phyloP scores from a whole-genome alignment of 75 land plant genomes.

The Pinus taeda region DNA sequence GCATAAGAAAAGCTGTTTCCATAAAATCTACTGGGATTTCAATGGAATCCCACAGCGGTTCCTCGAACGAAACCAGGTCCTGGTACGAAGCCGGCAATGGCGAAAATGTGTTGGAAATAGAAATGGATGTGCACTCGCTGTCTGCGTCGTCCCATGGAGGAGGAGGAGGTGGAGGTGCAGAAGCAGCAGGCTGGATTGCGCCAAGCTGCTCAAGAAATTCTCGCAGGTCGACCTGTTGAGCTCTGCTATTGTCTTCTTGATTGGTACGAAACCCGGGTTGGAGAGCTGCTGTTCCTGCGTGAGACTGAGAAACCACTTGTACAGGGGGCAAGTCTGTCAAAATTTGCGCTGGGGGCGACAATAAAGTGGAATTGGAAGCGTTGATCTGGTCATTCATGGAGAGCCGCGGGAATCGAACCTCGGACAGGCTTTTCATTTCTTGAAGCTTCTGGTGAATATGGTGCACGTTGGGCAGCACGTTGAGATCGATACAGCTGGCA shows the following conservation, averaged over 20 bases:
- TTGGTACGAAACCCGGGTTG: not conserved
- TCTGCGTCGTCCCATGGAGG: no score
- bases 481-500: conserved; percentile 33
- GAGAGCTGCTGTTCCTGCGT: not conserved
- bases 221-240: conserved; percentile 60
- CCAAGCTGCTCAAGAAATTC: conserved; percentile 77
- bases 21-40: no score
- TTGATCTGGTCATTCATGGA: not conserved
- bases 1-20: no score
- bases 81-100: no score
- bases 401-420: not conserved
- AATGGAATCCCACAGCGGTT: no score
- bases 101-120: no score
- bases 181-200: conserved; percentile 19
- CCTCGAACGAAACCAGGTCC: no score
- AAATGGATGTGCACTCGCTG: no score
- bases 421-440: conserved; percentile 33
- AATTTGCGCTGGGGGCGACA: not conserved
- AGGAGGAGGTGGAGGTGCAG: no score
- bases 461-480: conserved; percentile 57
- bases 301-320: not conserved
- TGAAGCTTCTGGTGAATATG: conserved; percentile 67
- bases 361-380: not conserved
- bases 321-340: not conserved
- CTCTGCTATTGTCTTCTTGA: conserved; percentile 12